Base-by-base conservation (phyloP, 495 filamentous ascomycete genomes). In the Talaromyces trachyspermus region DNA sequence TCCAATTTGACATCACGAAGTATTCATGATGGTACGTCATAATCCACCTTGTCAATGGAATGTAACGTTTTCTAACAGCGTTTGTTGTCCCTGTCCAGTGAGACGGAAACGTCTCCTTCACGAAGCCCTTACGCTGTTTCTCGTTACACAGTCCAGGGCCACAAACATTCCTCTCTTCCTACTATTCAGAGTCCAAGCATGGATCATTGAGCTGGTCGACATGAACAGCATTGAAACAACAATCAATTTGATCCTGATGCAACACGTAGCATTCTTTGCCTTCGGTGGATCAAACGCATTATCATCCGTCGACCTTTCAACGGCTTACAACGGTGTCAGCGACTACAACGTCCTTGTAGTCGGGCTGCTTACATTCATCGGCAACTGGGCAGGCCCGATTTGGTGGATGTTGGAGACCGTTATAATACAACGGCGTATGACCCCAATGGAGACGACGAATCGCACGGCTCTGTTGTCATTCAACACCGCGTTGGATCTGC, bases 201-300 rank as follows among this genome's bases (percentile, higher is more conserved):
- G 65, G 12, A 67, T 81, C 50, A 60, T 89, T 32, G 56, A 63
- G 30, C 55, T 56, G 7, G 61, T 77, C 14, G 36, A 63, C 20
- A 63, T 86, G 12, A 61, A 63, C 7, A 61, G 63, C 2, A 56
- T 71, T 25, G 81, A 88, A 51, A 59, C 83, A 7, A 81, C 75
- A 1, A 71, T 80, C 19, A 81, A 84, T 0, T 78, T 73, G 9
- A 57, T 88, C 4, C 72, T 90, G 12, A 70, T 84, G 50, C 86
- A 88, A 55, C 82, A 82, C 65, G 65, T 77, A 43, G 78, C 84
- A 35, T 97, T 95, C 71, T 99, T 97, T 57, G 83, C 86, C n/a
- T 78, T 85, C 54, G 94, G 89, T 22, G 88, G 88, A 49, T 84
- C 86, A 18, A 99, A 99, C 58, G 84, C 90, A 17, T 91, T 99